phyloP scores from a whole-genome alignment of 2,329 filamentous ascomycete genomes.

The Escovopsis sp. region DNA sequence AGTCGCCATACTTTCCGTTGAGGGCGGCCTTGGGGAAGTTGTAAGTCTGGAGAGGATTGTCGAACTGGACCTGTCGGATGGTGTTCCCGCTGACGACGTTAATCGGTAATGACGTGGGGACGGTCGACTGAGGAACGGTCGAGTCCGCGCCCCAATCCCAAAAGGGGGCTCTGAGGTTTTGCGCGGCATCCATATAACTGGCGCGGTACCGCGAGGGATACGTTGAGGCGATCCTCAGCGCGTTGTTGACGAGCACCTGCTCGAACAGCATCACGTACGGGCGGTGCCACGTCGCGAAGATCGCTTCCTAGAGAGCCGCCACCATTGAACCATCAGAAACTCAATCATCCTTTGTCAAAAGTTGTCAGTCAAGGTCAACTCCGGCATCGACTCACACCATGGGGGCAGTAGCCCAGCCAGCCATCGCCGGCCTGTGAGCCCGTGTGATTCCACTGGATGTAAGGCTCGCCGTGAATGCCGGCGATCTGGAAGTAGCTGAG shows the following conservation, averaged over 20 bases:
- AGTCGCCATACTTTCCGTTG: slow-evolving; percentile 22
- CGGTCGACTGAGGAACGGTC: slow-evolving; percentile 27
- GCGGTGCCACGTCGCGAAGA: slow-evolving; percentile 41
- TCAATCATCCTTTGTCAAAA: not conserved
- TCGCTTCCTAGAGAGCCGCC: slow-evolving; percentile 23
- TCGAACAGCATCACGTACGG: slow-evolving; percentile 40
- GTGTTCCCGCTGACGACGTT: slow-evolving; percentile 24
- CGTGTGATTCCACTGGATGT: slow-evolving; percentile 26
- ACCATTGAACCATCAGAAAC: not conserved
- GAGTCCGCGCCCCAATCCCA: slow-evolving; percentile 38
- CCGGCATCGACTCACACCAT: slow-evolving; percentile 23
- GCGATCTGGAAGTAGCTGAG: slow-evolving; percentile 36
- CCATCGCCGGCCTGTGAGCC: slow-evolving; percentile 15
- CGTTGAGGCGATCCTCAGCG: slow-evolving; percentile 28
- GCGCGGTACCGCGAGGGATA: slow-evolving; percentile 23
- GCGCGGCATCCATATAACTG: slow-evolving; percentile 29
- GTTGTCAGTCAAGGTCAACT: not conserved
- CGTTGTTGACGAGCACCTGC: slow-evolving; percentile 36
- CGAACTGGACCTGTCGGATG: slow-evolving; percentile 19
- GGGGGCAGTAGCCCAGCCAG: slow-evolving; percentile 31
- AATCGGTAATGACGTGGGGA: slow-evolving; percentile 21
- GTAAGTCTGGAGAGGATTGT: slow-evolving; percentile 40
- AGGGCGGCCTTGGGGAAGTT: slow-evolving; percentile 28
- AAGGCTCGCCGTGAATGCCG: slow-evolving; percentile 32
- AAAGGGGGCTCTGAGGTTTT: slow-evolving; percentile 32